These are phyloP conservation scores for Ambrosia trifida DNA, from an alignment of 129 eudicot species.

Conservation along the genomic window DNA sequence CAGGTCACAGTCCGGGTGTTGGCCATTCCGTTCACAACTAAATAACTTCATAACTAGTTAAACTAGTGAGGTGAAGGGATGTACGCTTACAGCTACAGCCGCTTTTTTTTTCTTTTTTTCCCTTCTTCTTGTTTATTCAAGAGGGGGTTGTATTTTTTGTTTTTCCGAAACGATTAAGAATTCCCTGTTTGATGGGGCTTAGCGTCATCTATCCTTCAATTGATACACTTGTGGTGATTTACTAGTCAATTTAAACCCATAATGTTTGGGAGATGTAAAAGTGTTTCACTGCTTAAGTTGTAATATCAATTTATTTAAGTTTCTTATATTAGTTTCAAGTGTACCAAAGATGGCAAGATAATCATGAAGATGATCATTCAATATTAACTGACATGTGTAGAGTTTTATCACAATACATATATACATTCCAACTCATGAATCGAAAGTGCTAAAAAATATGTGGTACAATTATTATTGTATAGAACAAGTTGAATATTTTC, in stretches of 20 bases:
- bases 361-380: neutral
- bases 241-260: slow-evolving; percentile 10
- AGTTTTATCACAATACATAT: slow-evolving; percentile 5
- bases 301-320: slow-evolving; percentile 5
- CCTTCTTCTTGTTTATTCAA: neutral
- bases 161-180: slow-evolving; percentile 12
- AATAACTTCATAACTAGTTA: slow-evolving; percentile 7
- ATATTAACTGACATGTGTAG: neutral
- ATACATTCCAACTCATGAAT: neutral
- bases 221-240: neutral
- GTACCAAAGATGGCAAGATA: neutral
- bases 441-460: neutral
- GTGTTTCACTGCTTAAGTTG: slow-evolving; percentile 19
- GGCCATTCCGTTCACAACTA: slow-evolving; percentile 51
- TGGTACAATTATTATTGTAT: neutral
- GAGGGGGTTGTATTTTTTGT: slow-evolving; percentile 31
- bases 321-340: slow-evolving; percentile 2
- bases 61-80: slow-evolving; percentile 20
- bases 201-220: slow-evolving; percentile 12
- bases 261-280: slow-evolving; percentile 22
- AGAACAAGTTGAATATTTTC: neutral
- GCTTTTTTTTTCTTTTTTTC: neutral
- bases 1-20: slow-evolving; percentile 60
- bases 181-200: neutral
- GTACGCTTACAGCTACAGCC: neutral